phyloP scores from a whole-genome alignment of 164 flowering plant species.

The Hamamelis virginiana region DNA sequence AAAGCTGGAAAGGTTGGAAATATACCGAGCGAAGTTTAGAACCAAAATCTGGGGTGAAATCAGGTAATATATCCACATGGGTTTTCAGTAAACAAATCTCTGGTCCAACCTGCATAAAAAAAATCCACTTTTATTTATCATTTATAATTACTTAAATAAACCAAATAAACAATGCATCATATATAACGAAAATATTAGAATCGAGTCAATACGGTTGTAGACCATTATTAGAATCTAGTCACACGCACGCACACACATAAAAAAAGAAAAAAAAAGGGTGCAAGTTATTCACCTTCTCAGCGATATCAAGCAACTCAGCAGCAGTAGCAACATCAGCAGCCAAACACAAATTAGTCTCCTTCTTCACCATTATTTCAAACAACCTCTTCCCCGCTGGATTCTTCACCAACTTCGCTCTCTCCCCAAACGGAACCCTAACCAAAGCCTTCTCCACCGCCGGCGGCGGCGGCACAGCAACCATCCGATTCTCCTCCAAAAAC shows the following conservation, averaged over 20 bases:
- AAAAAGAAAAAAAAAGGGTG: not conserved
- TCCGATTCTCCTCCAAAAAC: constrained; percentile 74
- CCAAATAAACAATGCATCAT: not conserved
- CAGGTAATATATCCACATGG: constrained; percentile 95
- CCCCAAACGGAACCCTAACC: constrained; percentile 41
- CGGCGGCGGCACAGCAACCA: constrained; percentile 49
- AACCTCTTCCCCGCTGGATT: constrained; percentile 79
- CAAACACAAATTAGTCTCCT: constrained; percentile 81
- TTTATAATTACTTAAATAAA: too few relatives aligned
- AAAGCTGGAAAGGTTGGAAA: not conserved
- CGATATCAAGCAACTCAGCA: constrained; percentile 66
- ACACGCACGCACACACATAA: too few relatives aligned
- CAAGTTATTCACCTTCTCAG: constrained; percentile 55
- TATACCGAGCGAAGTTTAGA: constrained; percentile 81
- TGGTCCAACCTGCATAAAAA: constrained; percentile 79
- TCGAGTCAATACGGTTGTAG: not conserved
- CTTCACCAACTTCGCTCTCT: constrained; percentile 65
- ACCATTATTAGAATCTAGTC: too few relatives aligned
- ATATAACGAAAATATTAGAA: not conserved
- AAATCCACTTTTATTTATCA: too few relatives aligned
- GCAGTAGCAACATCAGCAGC: constrained; percentile 90
- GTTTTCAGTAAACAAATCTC: constrained; percentile 93
- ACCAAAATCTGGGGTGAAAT: constrained; percentile 91
- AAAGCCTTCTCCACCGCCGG: constrained; percentile 13
- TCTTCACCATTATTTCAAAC: constrained; percentile 78